A percentile compares a stretch with the other conserved stretches of the same genome.
Evolutionary conservation across 1,284 basidiomycete species (phyloP).

Genomic region (Fomitopsis betulina): DNA sequence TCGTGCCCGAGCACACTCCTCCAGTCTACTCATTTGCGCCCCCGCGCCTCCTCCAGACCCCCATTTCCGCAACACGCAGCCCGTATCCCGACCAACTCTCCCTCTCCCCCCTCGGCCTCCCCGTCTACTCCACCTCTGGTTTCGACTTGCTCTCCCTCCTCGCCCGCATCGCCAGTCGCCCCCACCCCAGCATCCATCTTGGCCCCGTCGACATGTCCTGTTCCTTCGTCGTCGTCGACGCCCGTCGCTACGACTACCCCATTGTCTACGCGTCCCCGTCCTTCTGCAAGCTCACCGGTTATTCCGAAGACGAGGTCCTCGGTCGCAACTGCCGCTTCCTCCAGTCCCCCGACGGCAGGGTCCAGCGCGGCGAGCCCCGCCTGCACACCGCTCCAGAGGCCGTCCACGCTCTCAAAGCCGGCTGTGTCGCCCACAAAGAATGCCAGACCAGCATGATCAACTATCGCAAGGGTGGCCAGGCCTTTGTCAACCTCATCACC

Average conservation of each 20-base stretch:
- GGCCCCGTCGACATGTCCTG: conserved; percentile 92
- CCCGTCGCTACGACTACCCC: conserved; percentile 74
- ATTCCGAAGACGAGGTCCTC: conserved; percentile 73
- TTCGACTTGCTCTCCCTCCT: conserved; percentile 88
- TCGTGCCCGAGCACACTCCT: background rate
- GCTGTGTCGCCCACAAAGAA: conserved; percentile 72
- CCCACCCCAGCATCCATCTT: conserved; percentile 72
- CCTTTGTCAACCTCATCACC: conserved; percentile 85
- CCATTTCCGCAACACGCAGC: conserved; percentile 1
- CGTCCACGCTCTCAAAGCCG: conserved; percentile 65
- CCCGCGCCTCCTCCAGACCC: background rate
- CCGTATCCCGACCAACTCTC: background rate
- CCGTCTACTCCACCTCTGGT: conserved; percentile 80
- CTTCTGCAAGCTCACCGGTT: conserved; percentile 83
- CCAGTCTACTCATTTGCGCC: background rate
- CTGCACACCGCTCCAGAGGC: conserved; percentile 67
- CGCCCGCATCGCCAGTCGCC: conserved; percentile 70
- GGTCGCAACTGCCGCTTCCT: conserved; percentile 90
- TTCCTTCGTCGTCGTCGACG: conserved; percentile 86
- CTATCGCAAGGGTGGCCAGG: conserved; percentile 80
- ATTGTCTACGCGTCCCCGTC: conserved; percentile 85
- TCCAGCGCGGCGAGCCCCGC: conserved; percentile 62
- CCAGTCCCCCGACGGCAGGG: conserved; percentile 68
- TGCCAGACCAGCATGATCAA: conserved; percentile 88
- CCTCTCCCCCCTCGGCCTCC: conserved; percentile 25